Percentiles rank a stretch among this genome's conserved stretches.
These are phyloP conservation scores for Populus nigra DNA, from an alignment of 345 rosid species.

Conservation along the genomic window DNA sequence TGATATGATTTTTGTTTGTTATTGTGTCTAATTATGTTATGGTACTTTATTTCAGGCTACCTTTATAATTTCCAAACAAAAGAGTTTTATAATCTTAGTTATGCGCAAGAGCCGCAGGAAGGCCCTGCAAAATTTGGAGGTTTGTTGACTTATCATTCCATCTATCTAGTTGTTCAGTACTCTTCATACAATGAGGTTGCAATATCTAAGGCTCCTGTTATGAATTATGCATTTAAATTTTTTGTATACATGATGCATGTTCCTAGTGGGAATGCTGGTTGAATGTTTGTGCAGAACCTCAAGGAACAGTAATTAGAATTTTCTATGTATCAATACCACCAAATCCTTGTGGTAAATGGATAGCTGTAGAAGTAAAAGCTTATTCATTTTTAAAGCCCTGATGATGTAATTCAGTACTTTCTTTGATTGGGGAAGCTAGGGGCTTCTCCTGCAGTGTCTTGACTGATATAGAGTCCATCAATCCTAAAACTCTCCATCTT, in stretches of 20 bases:
- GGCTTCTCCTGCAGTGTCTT: not conserved
- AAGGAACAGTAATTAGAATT: not conserved
- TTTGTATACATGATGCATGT: not conserved
- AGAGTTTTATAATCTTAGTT: constrained; percentile 92
- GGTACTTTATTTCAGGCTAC: constrained; percentile 58
- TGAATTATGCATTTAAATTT: not conserved
- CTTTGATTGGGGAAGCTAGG: not conserved
- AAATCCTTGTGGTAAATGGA: not conserved
- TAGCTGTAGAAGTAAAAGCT: not conserved
- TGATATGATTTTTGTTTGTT: not conserved
- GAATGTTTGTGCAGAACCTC: not conserved
- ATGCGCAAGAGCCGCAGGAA: constrained; percentile 71
- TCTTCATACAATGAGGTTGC: not conserved
- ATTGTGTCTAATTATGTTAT: constrained; percentile 1
- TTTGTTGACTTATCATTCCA: constrained; percentile 26
- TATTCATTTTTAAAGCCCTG: not conserved
- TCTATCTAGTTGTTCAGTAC: not conserved
- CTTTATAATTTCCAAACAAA: constrained; percentile 81
- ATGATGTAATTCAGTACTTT: no score
- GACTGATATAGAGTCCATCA: not conserved
- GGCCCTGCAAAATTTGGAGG: constrained; percentile 93
- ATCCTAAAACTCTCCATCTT: not conserved
- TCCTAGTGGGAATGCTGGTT: not conserved
- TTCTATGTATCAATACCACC: not conserved
- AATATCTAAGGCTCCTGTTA: not conserved